Percentiles rank a stretch among this genome's conserved stretches.
Conservation (phyloP, 148 eudicot genomes). For the Limonium bicolor region DNA sequence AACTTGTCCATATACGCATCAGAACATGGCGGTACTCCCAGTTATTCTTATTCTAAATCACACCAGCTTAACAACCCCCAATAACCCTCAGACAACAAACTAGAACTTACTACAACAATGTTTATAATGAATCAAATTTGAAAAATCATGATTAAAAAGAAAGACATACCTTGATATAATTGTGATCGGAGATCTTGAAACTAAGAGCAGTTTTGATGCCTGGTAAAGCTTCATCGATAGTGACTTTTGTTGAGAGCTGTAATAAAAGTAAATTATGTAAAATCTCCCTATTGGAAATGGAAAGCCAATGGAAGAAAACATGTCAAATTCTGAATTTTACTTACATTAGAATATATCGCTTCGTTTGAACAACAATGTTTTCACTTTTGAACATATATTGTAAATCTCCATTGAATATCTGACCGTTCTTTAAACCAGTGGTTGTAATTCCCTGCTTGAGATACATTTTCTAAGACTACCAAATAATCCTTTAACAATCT, state of each 20-base stretch:
- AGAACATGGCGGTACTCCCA: too few relatives aligned
- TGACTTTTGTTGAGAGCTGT: conserved; percentile 72
- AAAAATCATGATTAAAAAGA: too few relatives aligned
- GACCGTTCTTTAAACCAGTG: conserved; percentile 68
- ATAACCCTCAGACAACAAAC: too few relatives aligned
- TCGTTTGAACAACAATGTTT: conserved; percentile 64
- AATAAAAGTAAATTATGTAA: conserved; percentile 2
- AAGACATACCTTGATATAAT: neutral
- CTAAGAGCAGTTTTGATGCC: conserved; percentile 12
- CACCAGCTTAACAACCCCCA: too few relatives aligned
- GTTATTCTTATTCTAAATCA: too few relatives aligned
- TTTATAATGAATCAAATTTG: too few relatives aligned
- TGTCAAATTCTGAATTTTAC: too few relatives aligned
- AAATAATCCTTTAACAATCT: too few relatives aligned
- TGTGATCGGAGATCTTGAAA: neutral
- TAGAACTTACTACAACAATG: too few relatives aligned
- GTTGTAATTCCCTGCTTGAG: conserved; percentile 80
- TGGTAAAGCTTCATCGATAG: conserved; percentile 39
- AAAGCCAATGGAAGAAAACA: neutral
- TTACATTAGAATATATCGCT: conserved; percentile 86
- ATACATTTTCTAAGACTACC: too few relatives aligned
- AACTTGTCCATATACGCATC: too few relatives aligned
- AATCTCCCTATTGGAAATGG: neutral
- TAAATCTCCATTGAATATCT: conserved; percentile 71
- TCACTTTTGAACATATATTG: conserved; percentile 57